Evolutionary conservation across 306 rosid genomes (phyloP).

Genomic region (Dalbergia oliveri): DNA sequence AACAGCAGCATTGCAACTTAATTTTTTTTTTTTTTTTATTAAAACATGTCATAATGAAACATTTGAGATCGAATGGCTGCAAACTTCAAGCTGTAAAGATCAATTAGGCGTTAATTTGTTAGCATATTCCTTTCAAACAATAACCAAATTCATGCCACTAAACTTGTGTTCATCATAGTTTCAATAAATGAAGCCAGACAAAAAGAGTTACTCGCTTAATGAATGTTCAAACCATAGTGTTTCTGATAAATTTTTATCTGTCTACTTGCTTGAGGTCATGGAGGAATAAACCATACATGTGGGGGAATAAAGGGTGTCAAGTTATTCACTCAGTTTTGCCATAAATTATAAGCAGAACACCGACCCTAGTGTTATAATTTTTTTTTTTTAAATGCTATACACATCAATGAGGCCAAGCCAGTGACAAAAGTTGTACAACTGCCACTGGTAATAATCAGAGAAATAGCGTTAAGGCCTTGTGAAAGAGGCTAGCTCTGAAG

Average conservation of each 20-base stretch:
- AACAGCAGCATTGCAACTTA: too few relatives aligned
- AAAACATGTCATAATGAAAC: too few relatives aligned
- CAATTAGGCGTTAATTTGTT: not conserved
- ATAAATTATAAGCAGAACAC: too few relatives aligned
- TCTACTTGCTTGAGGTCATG: not conserved
- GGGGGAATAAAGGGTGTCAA: not conserved
- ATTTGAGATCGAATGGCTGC: not conserved
- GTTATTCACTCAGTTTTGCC: not conserved
- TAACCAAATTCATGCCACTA: not conserved
- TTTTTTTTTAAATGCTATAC: not conserved
- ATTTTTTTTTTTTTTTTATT: too few relatives aligned
- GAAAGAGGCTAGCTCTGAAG: not conserved
- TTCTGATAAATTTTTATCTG: not conserved
- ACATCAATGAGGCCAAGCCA: not conserved
- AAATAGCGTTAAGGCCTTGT: not conserved
- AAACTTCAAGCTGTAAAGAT: not conserved
- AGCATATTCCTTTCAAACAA: not conserved
- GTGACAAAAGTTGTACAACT: too few relatives aligned
- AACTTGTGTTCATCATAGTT: not conserved
- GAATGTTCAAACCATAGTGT: not conserved
- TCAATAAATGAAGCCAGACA: conserved; percentile 11
- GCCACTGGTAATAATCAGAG: not conserved
- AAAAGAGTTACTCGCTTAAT: not conserved
- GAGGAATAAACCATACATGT: not conserved
- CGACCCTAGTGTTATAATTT: not conserved